phyloP scores from a whole-genome alignment of 1,284 basidiomycete species.

The Puccinia triticina region DNA sequence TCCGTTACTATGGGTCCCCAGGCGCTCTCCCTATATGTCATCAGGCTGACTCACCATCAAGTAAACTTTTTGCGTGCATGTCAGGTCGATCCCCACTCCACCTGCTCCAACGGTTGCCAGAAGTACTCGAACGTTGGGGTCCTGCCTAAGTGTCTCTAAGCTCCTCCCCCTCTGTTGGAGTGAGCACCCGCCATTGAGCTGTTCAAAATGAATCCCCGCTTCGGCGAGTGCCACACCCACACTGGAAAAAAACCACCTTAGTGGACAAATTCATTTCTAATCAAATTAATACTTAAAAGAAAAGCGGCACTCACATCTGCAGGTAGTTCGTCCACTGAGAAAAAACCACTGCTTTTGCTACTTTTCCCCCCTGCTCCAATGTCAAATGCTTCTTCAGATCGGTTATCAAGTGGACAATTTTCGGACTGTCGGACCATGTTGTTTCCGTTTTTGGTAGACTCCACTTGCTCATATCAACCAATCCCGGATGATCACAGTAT shows the following conservation, averaged over 20 bases:
- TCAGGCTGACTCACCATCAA: neutral
- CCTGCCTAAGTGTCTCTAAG: neutral
- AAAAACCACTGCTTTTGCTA: neutral
- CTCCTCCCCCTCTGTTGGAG: neutral
- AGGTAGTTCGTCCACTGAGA: too few species aligned
- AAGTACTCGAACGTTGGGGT: neutral
- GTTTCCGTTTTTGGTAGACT: neutral
- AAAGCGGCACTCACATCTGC: neutral
- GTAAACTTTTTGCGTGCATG: neutral
- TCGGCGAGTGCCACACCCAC: neutral
- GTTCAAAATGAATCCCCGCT: neutral
- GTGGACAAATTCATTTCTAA: neutral
- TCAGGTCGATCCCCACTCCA: neutral
- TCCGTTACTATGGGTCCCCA: neutral
- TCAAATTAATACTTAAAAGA: neutral
- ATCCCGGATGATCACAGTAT: conserved; percentile 6
- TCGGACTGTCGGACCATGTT: neutral
- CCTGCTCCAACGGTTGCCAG: neutral
- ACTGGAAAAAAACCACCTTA: neutral
- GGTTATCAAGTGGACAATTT: neutral
- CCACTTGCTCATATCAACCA: neutral
- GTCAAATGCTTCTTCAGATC: neutral
- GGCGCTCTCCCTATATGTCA: neutral
- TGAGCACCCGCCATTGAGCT: neutral
- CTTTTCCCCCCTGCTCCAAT: neutral